A percentile compares a stretch with the other conserved stretches of the same genome.
phyloP scores from a whole-genome alignment of 225 moss, liverwort and hornwort genomes.

The Polytrichum commune region DNA sequence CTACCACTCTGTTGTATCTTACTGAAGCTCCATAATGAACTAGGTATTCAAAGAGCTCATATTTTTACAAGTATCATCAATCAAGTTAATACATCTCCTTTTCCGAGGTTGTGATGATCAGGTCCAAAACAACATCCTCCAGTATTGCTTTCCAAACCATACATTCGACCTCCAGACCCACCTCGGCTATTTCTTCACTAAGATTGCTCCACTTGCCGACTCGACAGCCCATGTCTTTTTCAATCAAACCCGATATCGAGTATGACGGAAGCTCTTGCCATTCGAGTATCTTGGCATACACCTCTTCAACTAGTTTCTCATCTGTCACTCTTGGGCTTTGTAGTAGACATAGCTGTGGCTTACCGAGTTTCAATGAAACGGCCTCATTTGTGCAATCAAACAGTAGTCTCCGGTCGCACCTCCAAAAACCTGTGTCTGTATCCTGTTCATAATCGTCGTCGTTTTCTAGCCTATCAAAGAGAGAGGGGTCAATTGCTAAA shows the following conservation, averaged over 20 bases:
- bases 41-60: too few relatives aligned
- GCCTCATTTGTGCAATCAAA: conserved; percentile 51
- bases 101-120: background rate
- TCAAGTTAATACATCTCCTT: background rate
- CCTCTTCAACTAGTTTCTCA: conserved; percentile 44
- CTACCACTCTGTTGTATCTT: too few relatives aligned
- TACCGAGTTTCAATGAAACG: conserved; percentile 25
- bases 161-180: conserved; percentile 36
- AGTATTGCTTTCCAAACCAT: conserved; percentile 50
- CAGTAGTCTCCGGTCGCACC: conserved; percentile 49
- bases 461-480: conserved; percentile 43
- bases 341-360: conserved; percentile 34
- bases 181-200: conserved; percentile 23
- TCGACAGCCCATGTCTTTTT: conserved; percentile 38
- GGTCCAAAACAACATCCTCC: conserved; percentile 41
- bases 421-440: conserved; percentile 35
- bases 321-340: conserved; percentile 21
- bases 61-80: too few relatives aligned
- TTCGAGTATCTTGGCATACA: conserved; percentile 41
- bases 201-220: conserved; percentile 43
- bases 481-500: conserved; percentile 41
- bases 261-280: conserved; percentile 36
- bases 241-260: conserved; percentile 39
- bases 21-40: too few relatives aligned
- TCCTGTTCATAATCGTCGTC: conserved; percentile 7